Percentiles rank a stretch among this genome's conserved stretches.
Evolutionary conservation across 225 moss, liverwort and hornwort species (phyloP).

Genomic region (Straminergon stramineum): DNA sequence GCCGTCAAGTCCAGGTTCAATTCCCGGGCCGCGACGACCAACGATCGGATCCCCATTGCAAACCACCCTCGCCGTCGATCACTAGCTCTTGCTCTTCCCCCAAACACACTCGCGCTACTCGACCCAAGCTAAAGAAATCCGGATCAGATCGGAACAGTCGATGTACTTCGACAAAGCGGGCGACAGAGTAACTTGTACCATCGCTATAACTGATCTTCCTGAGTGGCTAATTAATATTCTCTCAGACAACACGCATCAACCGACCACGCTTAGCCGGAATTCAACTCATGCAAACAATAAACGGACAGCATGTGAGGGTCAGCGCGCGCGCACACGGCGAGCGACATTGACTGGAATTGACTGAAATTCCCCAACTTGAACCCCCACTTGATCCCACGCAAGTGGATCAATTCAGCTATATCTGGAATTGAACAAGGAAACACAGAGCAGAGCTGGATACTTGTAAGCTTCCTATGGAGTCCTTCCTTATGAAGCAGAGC

Average conservation of each 20-base stretch:
- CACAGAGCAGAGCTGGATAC: background rate
- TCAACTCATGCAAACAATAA: background rate
- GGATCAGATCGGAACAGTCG: background rate
- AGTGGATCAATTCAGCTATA: background rate
- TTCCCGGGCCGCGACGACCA: background rate
- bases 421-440: background rate
- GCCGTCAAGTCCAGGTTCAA: background rate
- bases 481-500: too few relatives aligned
- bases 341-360: background rate
- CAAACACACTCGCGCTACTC: background rate
- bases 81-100: background rate
- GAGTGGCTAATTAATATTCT: too few relatives aligned
- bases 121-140: background rate
- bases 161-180: background rate
- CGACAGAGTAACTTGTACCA: background rate
- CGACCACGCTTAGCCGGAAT: background rate
- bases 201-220: background rate
- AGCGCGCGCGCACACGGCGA: background rate
- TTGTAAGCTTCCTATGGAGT: too few relatives aligned
- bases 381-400: background rate
- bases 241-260: background rate
- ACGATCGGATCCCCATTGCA: background rate
- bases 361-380: background rate
- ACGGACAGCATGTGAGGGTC: background rate
- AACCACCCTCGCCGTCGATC: background rate